phyloP scores from a whole-genome alignment of 495 filamentous ascomycete species.

The Annulohypoxylon maeteangense region DNA sequence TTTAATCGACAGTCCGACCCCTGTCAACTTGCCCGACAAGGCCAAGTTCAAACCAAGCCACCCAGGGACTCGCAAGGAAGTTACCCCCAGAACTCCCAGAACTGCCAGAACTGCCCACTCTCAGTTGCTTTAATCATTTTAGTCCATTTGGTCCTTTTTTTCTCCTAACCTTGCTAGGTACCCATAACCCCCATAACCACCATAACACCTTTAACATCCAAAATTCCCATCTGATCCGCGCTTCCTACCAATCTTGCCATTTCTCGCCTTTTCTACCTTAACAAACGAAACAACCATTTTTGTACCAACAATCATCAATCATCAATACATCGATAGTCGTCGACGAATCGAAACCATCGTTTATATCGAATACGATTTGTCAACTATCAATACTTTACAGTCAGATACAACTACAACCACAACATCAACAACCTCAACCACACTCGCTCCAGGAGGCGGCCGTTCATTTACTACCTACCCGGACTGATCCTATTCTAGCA shows the following conservation, averaged over 20 bases:
- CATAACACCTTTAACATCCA: conserved; percentile 48
- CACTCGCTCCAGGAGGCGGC: conserved; percentile 1
- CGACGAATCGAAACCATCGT: conserved; percentile 15
- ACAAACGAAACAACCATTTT: conserved; percentile 21
- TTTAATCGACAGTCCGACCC: conserved; percentile 45
- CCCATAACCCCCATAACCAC: conserved; percentile 36
- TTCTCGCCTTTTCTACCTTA: conserved; percentile 23
- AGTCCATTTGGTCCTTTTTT: not conserved
- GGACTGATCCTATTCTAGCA: not conserved
- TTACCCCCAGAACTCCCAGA: conserved; percentile 28
- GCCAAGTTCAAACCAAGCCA: conserved; percentile 48
- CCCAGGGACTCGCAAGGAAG: conserved; percentile 22
- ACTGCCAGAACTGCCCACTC: conserved; percentile 20
- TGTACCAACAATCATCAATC: not conserved
- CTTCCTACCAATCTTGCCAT: conserved; percentile 33
- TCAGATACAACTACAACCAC: not conserved
- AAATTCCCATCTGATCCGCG: conserved; percentile 46
- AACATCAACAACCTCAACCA: not conserved
- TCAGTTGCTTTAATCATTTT: not conserved
- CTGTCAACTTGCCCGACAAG: conserved; percentile 45
- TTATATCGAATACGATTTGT: not conserved
- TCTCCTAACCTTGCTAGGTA: conserved; percentile 30
- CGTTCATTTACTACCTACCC: not conserved
- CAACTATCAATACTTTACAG: not conserved
- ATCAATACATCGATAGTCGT: not conserved